Base-by-base conservation (phyloP, 2,329 filamentous ascomycete species). In the Bipolaris gigantea region DNA sequence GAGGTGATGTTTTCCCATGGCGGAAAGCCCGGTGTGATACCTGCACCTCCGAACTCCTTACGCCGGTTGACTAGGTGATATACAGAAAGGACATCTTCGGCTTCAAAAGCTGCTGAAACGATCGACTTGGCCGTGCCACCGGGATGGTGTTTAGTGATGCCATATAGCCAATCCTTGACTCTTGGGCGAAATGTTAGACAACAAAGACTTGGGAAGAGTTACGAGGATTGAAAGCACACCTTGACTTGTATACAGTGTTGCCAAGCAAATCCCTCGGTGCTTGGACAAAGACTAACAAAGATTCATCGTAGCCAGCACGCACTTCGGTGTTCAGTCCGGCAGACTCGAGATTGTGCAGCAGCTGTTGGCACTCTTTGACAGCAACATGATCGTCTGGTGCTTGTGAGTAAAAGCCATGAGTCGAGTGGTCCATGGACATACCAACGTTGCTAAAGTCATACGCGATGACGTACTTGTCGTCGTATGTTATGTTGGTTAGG, bases 121-220 rank as follows among this genome's bases (percentile, higher is more conserved):
- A 66, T 46, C 15, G 55, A 64, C 18, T 61, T 59, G 16, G 58
- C 60, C 6, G 49, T 66, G 9, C 67, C 79, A 38, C 83, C 76
- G 32, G 90, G 82, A n/a, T 84, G 82, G 40, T 83, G 77, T 33
- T 81, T 76, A 30, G 88, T 82, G 50, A 95, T 86, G 27, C 90
- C 89, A 67, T 90, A 87, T 2, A 95, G 81, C 89, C 89, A 96
- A 72, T 95, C 91, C 71, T 91, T 89, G 7, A 94, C 84, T 52
- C 91, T 87, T 15, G 3, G 7, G 9, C 25, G 15, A 19, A 9
- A 13, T 5, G 2, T 35, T 41, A 27, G 30, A 33, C 8, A n/a
- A 25, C 30, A 19, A 3, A 13, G 35, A 23, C 15, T 32, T 15
- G 8, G 6, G 19, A 34, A 19, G 32, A 55, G 30, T n/a, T 6